Base-by-base conservation (phyloP, 2,329 filamentous ascomycete genomes). In the Akanthomyces dipterigenus region DNA sequence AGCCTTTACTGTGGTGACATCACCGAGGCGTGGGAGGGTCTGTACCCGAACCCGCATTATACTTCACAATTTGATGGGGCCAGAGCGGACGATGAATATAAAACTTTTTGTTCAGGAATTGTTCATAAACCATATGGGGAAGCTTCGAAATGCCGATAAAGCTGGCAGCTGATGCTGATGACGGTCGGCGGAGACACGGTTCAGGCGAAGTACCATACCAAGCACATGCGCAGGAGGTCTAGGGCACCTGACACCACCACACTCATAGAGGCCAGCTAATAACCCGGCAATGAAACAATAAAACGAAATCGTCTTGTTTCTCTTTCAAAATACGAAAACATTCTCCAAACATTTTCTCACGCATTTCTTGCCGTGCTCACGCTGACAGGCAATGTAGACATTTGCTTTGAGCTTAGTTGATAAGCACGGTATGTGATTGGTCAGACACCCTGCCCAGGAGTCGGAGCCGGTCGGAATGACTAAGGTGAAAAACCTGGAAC, bases 11-110 rank as follows among this genome's bases (percentile, higher is more conserved):
- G 83, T 79, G 1, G 90, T 92, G 26, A 89, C 82, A 70, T 93
- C 89, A 2, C 88, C 90, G 56, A 96, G 74, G 1, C 91, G 85
- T 14, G 93, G 93, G 68, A 86, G 87, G 63, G 78, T 80, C 24
- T 77, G 77, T 20, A 83, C 65, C 14, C 69, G 67, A 40, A 72
- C 70, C 7, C 71, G 72, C 74, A 78, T 79, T 2, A n/a, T n/a
- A 63, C 64, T 57, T 45, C 16, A 45, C n/a, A 38, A 9, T 14
- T 48, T 8, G 7, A 20, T 1, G 2, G 12, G 26, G 12, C 12
- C 1, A 22, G 38, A 36, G 4, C 7, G 12, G 20, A 12, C 49
- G 31, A 5, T 28, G 6, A 14, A n/a, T 12, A 16, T 42, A 22
- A 49, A 42, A 18, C 14, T 26, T 5, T 11, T 16, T 18, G 5